Evolutionary conservation across 495 filamentous ascomycete species (phyloP).

Genomic region (Hyaloscypha variabilis): DNA sequence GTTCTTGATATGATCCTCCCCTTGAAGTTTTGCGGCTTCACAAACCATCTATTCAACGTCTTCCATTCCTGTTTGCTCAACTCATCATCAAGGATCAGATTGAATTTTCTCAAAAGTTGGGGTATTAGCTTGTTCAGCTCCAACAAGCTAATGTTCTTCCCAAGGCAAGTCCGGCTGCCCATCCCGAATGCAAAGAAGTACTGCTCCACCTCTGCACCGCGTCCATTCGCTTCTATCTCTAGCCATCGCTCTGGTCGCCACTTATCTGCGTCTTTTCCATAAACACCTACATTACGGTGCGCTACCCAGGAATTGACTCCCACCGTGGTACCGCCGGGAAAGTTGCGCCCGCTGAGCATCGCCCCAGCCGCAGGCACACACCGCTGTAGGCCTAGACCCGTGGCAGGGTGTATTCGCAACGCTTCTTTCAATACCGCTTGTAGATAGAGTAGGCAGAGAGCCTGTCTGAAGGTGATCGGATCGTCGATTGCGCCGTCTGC

Average conservation of each 20-base stretch:
- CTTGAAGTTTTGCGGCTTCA: too few relatives aligned
- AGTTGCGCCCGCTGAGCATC: conserved; percentile 48
- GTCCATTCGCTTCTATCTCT: too few relatives aligned
- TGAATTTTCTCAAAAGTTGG: too few relatives aligned
- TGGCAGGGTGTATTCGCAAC: conserved; percentile 58
- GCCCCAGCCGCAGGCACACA: conserved; percentile 56
- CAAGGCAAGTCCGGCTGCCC: too few relatives aligned
- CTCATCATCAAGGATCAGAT: too few relatives aligned
- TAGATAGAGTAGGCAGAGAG: conserved; percentile 59
- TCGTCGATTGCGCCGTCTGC: conserved; percentile 2
- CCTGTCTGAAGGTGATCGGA: conserved; percentile 47
- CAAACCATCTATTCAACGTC: too few relatives aligned
- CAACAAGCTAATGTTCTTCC: too few relatives aligned
- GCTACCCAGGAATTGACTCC: conserved; percentile 56
- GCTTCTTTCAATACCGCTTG: conserved; percentile 65
- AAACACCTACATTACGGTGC: conserved; percentile 48
- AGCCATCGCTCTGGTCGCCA: conserved; percentile 55
- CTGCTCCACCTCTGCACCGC: too few relatives aligned
- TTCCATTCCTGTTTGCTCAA: too few relatives aligned
- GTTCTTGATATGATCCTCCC: too few relatives aligned
- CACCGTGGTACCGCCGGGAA: conserved; percentile 54
- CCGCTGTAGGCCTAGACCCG: conserved; percentile 53
- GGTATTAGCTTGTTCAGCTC: too few relatives aligned
- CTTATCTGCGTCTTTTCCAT: conserved; percentile 39
- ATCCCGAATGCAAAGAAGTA: too few relatives aligned